These are phyloP conservation scores for Tuber indicum DNA, from an alignment of 495 filamentous ascomycete genomes.

Conservation along the genomic window DNA sequence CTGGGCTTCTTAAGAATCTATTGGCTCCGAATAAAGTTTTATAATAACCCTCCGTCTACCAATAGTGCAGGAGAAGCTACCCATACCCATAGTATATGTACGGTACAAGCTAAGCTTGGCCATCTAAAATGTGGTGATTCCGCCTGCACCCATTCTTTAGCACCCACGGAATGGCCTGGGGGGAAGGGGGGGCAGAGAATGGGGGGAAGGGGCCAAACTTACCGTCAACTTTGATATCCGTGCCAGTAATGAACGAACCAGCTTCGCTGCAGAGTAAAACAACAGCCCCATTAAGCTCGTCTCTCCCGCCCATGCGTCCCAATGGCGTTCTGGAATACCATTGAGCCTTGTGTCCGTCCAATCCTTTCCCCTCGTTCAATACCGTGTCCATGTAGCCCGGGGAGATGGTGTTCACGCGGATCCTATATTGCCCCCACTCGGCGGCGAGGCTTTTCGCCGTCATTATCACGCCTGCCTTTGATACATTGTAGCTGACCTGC, in stretches of 20 bases:
- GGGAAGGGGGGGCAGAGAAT: background rate
- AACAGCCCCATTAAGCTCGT: conserved; percentile 61
- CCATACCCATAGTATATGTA: background rate
- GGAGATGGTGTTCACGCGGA: conserved; percentile 62
- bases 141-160: background rate
- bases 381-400: conserved; percentile 79
- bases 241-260: conserved; percentile 63
- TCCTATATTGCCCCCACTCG: conserved; percentile 59
- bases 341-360: conserved; percentile 51
- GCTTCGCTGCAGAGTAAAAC: conserved; percentile 58
- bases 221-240: conserved; percentile 57
- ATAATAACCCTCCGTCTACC: background rate
- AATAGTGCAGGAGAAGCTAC: background rate
- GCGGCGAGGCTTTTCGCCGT: conserved; percentile 58
- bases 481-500: conserved; percentile 64
- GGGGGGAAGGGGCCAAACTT: background rate
- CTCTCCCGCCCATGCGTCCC: conserved; percentile 60
- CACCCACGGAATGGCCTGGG: background rate
- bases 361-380: conserved; percentile 60
- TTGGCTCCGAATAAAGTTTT: background rate
- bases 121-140: conserved; percentile 2
- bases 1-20: background rate
- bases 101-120: background rate
- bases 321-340: conserved; percentile 61
- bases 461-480: conserved; percentile 58